Base-by-base conservation (phyloP, 176 grass and related monocot species). In the Pharus latifolius region DNA sequence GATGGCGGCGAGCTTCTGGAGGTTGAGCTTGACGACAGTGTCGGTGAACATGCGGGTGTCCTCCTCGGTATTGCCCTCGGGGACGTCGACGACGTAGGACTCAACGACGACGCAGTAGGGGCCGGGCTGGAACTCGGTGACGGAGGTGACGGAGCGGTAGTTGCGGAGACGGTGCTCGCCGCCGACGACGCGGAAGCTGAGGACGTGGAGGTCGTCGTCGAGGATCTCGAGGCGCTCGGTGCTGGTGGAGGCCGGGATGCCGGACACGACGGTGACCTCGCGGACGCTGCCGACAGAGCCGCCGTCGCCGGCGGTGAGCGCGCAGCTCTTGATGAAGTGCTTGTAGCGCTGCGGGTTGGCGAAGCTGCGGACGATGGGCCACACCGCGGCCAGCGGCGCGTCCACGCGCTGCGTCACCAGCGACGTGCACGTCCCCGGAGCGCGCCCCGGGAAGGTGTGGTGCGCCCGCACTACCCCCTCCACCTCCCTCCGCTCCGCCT, bases 31-130 rank as follows among this genome's bases (percentile, higher is more conserved):
- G 45, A 98, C 95, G 60, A 93, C 84, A 41, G 87, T 88, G 35
- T 98, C 95, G 0, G 89, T 88, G 73, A 98, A 98, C 95, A 98
- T 93, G 56, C 91, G 73, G 1, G 95, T 98, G 68, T 98, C 95
- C 65, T 83, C 95, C 48, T 87, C 87, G 0, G 84, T 88, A 78
- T 98, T 98, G 6, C 95, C 90, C 22, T 93, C 89, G 1, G 95
- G 90, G 1, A 98, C 88, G 47, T 98, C 95, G 7, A 98, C 95
- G 33, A 98, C 78, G 71, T 98, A 98, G 3, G 89, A 93, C 81
- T 98, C 95, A 18, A 98, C 52, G 13, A 98, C 95, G 76, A 91
- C 69, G 75, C 78, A 83, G 78, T 93, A 98, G 3, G 77, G 67
- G 0, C 45, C 50, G 14, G 26, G 43, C 9, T 1, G 34, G 75